A percentile compares a stretch with the other conserved stretches of the same genome.
These are phyloP conservation scores for Claviceps capensis DNA, from an alignment of 2,329 filamentous ascomycete species.

Conservation along the genomic window DNA sequence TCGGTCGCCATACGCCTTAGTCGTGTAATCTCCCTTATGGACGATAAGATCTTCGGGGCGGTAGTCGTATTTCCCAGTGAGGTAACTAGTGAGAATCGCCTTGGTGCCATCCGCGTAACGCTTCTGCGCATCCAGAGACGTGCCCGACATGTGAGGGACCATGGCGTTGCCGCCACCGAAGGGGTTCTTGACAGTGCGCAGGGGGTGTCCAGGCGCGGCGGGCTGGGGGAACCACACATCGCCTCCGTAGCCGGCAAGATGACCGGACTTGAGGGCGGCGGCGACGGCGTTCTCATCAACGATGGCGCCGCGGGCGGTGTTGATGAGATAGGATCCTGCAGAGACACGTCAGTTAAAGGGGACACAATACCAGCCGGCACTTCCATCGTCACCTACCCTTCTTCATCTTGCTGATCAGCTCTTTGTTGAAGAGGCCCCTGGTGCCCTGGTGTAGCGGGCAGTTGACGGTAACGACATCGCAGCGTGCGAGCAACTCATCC, in stretches of 20 bases:
- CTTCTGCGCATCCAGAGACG: constrained; percentile 94
- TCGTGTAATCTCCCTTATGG: constrained; percentile 79
- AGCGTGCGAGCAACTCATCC: constrained; percentile 88
- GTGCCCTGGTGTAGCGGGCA: constrained; percentile 99
- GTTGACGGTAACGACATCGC: constrained; percentile 98
- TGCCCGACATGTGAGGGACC: constrained; percentile 98
- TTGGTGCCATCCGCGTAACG: constrained; percentile 81
- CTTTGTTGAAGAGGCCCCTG: constrained; percentile 93
- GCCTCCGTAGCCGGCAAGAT: constrained; percentile 78
- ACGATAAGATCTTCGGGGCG: constrained; percentile 83
- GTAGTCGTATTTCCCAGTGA: constrained; percentile 80
- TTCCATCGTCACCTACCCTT: constrained; percentile 42
- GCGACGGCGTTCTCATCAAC: constrained; percentile 99
- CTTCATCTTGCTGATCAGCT: constrained; percentile 98
- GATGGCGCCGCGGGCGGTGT: constrained; percentile 97
- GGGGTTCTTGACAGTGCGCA: constrained; percentile 85
- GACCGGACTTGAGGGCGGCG: constrained; percentile 78
- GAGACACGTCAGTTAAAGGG: neutral
- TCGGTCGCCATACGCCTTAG: constrained; percentile 76
- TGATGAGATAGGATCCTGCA: constrained; percentile 86
- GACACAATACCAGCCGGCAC: neutral
- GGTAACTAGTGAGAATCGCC: constrained; percentile 83
- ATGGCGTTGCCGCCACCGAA: constrained; percentile 97
- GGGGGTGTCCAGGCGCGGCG: constrained; percentile 80
- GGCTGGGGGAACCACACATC: constrained; percentile 98